These are phyloP conservation scores for Monilinia laxa DNA, from an alignment of 2,329 filamentous ascomycete species.

Conservation along the genomic window DNA sequence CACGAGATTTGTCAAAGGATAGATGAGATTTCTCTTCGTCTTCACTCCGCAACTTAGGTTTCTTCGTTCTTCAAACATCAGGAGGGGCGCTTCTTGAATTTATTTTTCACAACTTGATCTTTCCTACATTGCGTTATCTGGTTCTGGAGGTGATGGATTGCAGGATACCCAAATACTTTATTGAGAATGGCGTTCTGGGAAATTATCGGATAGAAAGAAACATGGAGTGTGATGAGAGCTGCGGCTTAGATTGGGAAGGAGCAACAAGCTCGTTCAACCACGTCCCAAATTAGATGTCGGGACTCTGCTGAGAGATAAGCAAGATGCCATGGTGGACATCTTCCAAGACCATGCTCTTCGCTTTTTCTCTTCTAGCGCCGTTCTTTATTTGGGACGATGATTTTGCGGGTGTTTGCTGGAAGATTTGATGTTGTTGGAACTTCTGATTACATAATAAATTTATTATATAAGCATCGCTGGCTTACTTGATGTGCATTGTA, in stretches of 20 bases:
- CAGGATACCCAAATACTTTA: too few species aligned
- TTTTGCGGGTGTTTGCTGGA: background rate
- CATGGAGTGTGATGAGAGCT: background rate
- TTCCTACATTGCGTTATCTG: too few species aligned
- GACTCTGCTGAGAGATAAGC: background rate
- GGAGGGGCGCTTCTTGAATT: too few species aligned
- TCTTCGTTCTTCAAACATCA: too few species aligned
- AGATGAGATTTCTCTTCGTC: background rate
- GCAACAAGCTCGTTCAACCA: background rate
- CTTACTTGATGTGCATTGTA: too few species aligned
- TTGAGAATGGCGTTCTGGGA: background rate
- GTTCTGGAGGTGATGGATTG: too few species aligned
- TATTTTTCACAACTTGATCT: too few species aligned
- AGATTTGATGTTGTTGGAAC: background rate
- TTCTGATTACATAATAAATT: background rate
- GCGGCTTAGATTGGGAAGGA: background rate
- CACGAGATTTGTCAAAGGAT: background rate
- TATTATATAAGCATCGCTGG: constrained; percentile 1
- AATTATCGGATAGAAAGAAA: background rate
- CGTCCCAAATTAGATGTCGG: background rate
- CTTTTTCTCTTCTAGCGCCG: background rate
- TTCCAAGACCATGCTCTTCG: background rate
- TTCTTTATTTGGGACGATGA: background rate
- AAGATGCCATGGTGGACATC: background rate
- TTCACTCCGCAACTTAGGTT: too few species aligned